A percentile compares a stretch with the other conserved stretches of the same genome.
These are phyloP conservation scores for Claviceps arundinis DNA, from an alignment of 2,329 filamentous ascomycete genomes.

Conservation along the genomic window DNA sequence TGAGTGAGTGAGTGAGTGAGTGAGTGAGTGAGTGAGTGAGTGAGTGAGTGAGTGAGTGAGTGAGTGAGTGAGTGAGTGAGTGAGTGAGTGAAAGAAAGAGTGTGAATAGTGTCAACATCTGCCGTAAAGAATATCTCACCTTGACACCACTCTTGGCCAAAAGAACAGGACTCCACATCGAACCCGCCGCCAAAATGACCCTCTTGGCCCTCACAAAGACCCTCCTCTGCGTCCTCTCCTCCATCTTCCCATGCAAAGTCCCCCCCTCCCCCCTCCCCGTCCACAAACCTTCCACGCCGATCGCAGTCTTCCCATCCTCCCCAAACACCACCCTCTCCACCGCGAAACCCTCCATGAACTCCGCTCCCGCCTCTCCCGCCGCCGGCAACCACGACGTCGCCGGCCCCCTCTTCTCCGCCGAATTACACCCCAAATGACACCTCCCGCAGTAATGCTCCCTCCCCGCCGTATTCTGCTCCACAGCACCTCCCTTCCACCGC, in stretches of 20 bases:
- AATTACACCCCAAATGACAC: constrained; percentile 48
- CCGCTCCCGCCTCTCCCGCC: constrained; percentile 61
- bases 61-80: too few relatives aligned
- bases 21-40: neutral
- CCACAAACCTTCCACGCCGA: constrained; percentile 65
- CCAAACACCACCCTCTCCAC: constrained; percentile 61
- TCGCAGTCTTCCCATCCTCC: constrained; percentile 41
- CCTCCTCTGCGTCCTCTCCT: constrained; percentile 38
- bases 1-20: too few relatives aligned
- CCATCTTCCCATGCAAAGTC: constrained; percentile 35
- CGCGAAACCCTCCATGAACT: constrained; percentile 73
- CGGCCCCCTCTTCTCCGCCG: constrained; percentile 66
- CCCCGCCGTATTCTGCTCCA: constrained; percentile 70
- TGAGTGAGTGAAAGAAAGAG: too few relatives aligned
- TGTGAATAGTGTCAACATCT: too few relatives aligned
- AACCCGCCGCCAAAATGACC: constrained; percentile 66
- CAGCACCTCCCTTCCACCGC: constrained; percentile 54
- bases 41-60: too few relatives aligned
- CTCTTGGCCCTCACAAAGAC: constrained; percentile 66
- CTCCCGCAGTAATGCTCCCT: constrained; percentile 61
- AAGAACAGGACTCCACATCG: constrained; percentile 63
- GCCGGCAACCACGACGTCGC: constrained; percentile 66
- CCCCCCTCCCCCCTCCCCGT: constrained; percentile 53
- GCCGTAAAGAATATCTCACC: constrained; percentile 20
- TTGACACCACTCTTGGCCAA: constrained; percentile 66